Conservation (phyloP, 1,284 basidiomycete species). For the Papiliotrema terrestris region DNA sequence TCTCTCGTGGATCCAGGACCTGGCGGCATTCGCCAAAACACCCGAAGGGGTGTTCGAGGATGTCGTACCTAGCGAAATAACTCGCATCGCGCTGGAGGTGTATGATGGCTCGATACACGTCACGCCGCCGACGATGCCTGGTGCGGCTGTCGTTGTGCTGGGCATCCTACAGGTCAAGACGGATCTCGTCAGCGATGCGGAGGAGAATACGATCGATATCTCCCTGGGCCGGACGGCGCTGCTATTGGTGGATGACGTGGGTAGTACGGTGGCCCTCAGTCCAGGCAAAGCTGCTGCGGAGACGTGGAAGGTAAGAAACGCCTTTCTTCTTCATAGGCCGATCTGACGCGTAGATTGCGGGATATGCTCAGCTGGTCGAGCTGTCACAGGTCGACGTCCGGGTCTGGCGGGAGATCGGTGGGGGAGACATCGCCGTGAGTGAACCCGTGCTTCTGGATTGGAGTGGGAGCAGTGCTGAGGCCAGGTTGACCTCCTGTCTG, state of each 20-base stretch:
- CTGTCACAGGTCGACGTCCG: conserved; percentile 55
- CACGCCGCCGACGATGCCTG: conserved; percentile 60
- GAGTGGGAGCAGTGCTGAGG: neutral
- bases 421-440: conserved; percentile 19
- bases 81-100: conserved; percentile 64
- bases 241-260: conserved; percentile 63
- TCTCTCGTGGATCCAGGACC: conserved; percentile 61
- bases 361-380: conserved; percentile 53
- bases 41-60: conserved; percentile 93
- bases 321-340: conserved; percentile 25
- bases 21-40: conserved; percentile 68
- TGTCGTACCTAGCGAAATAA: conserved; percentile 85
- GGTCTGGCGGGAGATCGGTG: conserved; percentile 32
- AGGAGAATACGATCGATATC: conserved; percentile 57
- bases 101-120: conserved; percentile 65
- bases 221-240: conserved; percentile 53
- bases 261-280: conserved; percentile 31
- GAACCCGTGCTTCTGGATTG: neutral
- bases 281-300: conserved; percentile 34
- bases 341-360: neutral
- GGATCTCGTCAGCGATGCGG: conserved; percentile 64
- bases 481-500: conserved; percentile 28
- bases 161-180: conserved; percentile 65
- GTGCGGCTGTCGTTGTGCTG: conserved; percentile 65
- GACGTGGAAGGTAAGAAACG: conserved; percentile 65